Conservation (phyloP, 305 asterid genomes). For the Fraxinus velutina region DNA sequence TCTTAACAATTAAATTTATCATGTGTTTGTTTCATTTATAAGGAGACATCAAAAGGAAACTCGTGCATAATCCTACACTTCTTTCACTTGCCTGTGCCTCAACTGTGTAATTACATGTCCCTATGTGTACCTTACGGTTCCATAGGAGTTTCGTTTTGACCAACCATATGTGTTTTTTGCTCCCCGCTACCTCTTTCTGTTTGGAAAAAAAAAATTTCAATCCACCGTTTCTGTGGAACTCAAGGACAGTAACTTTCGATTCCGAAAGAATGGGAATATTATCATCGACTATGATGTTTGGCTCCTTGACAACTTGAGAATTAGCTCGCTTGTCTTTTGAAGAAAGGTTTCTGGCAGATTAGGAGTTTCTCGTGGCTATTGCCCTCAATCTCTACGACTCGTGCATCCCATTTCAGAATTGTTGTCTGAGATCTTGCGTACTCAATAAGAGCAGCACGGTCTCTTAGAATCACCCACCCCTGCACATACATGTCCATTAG, state of each 20-base stretch:
- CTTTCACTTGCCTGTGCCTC: slow-evolving; percentile 37
- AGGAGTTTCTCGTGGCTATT: slow-evolving; percentile 75
- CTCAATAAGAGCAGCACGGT: slow-evolving; percentile 62
- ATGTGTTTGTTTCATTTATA: slow-evolving; percentile 38
- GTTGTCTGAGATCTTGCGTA: slow-evolving; percentile 70
- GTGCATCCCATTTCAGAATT: slow-evolving; percentile 88
- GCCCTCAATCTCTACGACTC: slow-evolving; percentile 81
- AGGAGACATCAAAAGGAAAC: slow-evolving; percentile 40
- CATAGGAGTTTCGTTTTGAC: slow-evolving; percentile 40
- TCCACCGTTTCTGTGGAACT: slow-evolving; percentile 37
- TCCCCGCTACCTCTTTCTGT: slow-evolving; percentile 27
- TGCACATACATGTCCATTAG: slow-evolving; percentile 31
- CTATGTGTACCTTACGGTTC: slow-evolving; percentile 80
- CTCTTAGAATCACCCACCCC: slow-evolving; percentile 94
- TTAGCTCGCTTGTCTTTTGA: slow-evolving; percentile 63
- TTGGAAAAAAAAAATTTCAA: slow-evolving; percentile 25
- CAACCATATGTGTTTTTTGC: slow-evolving; percentile 30
- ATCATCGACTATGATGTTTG: slow-evolving; percentile 35
- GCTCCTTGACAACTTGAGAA: slow-evolving; percentile 17
- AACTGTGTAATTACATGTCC: slow-evolving; percentile 56
- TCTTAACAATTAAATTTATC: slow-evolving; percentile 41
- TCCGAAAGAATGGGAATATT: slow-evolving; percentile 42
- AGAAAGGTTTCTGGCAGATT: slow-evolving; percentile 90
- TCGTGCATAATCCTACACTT: slow-evolving; percentile 33
- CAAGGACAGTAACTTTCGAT: slow-evolving; percentile 30